phyloP scores from a whole-genome alignment of 2,329 filamentous ascomycete genomes.

The Alternaria angustiovoidea region DNA sequence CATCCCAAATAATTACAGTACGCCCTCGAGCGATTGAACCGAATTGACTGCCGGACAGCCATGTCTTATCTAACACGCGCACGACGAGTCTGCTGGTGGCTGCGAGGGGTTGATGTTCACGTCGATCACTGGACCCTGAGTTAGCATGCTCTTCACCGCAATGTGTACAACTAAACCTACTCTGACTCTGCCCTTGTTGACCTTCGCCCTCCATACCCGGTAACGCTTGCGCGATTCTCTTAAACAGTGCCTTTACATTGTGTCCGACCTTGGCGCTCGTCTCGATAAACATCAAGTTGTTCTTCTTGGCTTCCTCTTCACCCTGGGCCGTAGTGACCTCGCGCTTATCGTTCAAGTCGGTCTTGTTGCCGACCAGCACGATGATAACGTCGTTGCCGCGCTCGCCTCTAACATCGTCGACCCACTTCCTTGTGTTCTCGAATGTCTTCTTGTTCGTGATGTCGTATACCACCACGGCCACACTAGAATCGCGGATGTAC shows the following conservation, averaged over 20 bases:
- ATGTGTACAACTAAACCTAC: conserved; percentile 61
- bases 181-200: conserved; percentile 78
- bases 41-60: conserved; percentile 13
- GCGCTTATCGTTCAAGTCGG: conserved; percentile 96
- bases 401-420: conserved; percentile 96
- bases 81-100: conserved; percentile 66
- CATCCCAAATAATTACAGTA: conserved; percentile 48
- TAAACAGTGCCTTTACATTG: conserved; percentile 97
- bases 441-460: conserved; percentile 98
- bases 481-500: conserved; percentile 97
- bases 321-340: conserved; percentile 96
- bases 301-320: conserved; percentile 97
- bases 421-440: conserved; percentile 99
- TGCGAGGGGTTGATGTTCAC: conserved; percentile 81
- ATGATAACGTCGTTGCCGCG: conserved; percentile 99
- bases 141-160: conserved; percentile 14
- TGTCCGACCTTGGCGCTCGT: conserved; percentile 97
- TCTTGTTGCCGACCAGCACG: conserved; percentile 98
- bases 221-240: conserved; percentile 96
- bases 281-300: conserved; percentile 98
- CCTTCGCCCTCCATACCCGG: conserved; percentile 97
- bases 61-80: conserved; percentile 43
- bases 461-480: conserved; percentile 98
- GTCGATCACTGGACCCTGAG: conserved; percentile 75
- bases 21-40: conserved; percentile 37